phyloP scores from a whole-genome alignment of 139 green algal genomes.

The Spirogloea muscicola region DNA sequence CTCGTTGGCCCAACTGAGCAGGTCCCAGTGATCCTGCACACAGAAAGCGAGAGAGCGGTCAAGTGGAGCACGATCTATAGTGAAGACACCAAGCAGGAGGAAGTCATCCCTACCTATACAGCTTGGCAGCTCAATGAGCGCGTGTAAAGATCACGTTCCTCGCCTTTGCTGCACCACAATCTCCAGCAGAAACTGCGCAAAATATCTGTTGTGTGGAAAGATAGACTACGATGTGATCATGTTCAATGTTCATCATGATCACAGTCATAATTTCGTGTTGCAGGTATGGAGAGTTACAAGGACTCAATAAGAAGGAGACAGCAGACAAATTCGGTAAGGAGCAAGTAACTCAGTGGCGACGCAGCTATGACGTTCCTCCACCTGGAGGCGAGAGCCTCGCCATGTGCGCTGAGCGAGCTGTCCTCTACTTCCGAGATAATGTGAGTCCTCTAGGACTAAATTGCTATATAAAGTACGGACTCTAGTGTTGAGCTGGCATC shows the following conservation, averaged over 20 bases:
- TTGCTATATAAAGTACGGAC: too few relatives aligned
- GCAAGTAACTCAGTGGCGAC: slow-evolving; percentile 48
- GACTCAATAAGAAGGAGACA: slow-evolving; percentile 53
- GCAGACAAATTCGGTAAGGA: slow-evolving; percentile 54
- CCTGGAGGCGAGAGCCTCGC: slow-evolving; percentile 52
- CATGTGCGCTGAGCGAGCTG: slow-evolving; percentile 49
- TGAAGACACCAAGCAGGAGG: slow-evolving; percentile 23
- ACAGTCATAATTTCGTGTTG: too few relatives aligned
- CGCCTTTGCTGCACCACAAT: too few relatives aligned
- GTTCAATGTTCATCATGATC: too few relatives aligned
- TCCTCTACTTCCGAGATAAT: slow-evolving; percentile 46
- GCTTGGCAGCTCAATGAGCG: slow-evolving; percentile 50
- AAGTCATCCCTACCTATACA: slow-evolving; percentile 38
- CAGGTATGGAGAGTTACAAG: slow-evolving; percentile 51
- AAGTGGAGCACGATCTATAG: slow-evolving; percentile 44
- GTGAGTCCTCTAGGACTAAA: too few relatives aligned
- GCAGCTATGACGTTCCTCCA: slow-evolving; percentile 45
- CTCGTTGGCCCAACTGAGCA: too few relatives aligned
- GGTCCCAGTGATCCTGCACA: slow-evolving; percentile 41
- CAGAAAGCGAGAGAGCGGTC: slow-evolving; percentile 28
- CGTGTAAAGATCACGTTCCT: too few relatives aligned
- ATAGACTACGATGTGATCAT: too few relatives aligned
- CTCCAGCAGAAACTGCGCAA: too few relatives aligned
- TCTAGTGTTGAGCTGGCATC: too few relatives aligned
- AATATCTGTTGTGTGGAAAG: too few relatives aligned